These are phyloP conservation scores for Pseudogymnoascus sp. DNA, from an alignment of 2,329 filamentous ascomycete species.

Conservation along the genomic window DNA sequence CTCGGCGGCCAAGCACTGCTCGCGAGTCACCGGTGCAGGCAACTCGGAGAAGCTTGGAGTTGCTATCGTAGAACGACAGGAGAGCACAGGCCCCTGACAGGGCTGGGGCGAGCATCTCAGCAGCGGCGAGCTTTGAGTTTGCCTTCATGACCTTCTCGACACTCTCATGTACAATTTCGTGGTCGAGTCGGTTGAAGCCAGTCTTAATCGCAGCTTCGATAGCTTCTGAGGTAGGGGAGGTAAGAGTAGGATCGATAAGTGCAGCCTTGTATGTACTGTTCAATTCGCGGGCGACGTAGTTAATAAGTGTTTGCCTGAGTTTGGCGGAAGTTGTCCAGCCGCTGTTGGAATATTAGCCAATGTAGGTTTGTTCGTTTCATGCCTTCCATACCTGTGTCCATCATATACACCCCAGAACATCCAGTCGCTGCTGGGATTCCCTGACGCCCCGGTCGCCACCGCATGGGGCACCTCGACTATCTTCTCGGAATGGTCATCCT, in stretches of 20 bases:
- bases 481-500: constrained; percentile 97
- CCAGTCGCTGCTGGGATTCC: constrained; percentile 67
- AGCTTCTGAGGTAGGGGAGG: constrained; percentile 63
- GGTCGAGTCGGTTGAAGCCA: constrained; percentile 78
- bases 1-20: constrained; percentile 78
- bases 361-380: constrained; percentile 5
- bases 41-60: constrained; percentile 78
- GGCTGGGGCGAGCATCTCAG: constrained; percentile 84
- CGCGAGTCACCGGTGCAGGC: constrained; percentile 96
- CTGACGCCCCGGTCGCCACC: constrained; percentile 34
- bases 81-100: constrained; percentile 95
- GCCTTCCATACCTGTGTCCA: constrained; percentile 68
- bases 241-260: constrained; percentile 43
- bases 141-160: constrained; percentile 85
- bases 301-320: constrained; percentile 83
- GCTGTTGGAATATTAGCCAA: constrained; percentile 37
- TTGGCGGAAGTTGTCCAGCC: constrained; percentile 98
- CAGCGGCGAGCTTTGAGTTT: constrained; percentile 81
- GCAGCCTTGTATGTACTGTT: constrained; percentile 84
- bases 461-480: constrained; percentile 78
- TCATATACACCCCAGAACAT: constrained; percentile 99
- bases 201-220: constrained; percentile 89
- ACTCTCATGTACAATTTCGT: constrained; percentile 91
- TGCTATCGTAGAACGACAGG: constrained; percentile 90
- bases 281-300: constrained; percentile 83